A percentile compares a stretch with the other conserved stretches of the same genome.
Evolutionary conservation across 1,139 yeast species (phyloP).

Genomic region (Hansenula sp.): DNA sequence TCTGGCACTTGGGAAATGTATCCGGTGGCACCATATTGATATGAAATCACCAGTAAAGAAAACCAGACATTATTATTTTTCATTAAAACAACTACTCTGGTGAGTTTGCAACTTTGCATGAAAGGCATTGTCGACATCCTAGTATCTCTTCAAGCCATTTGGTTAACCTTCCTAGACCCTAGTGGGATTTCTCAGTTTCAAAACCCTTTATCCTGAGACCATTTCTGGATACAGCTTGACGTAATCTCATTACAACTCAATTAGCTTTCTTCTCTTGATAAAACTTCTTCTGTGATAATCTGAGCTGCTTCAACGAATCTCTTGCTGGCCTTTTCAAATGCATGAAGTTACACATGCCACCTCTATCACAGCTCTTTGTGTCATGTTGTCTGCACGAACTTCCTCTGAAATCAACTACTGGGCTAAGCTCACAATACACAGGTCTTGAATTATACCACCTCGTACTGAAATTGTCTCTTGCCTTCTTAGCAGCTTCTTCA

Average conservation of each 20-base stretch:
- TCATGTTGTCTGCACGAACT: slow-evolving; percentile 77
- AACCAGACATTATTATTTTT: too few relatives aligned
- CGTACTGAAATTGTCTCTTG: slow-evolving; percentile 58
- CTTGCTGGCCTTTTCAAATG: slow-evolving; percentile 63
- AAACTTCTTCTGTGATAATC: slow-evolving; percentile 30
- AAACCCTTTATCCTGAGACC: too few relatives aligned
- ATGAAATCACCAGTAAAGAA: too few relatives aligned
- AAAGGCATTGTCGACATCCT: too few relatives aligned
- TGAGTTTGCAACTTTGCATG: too few relatives aligned
- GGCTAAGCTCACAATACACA: slow-evolving; percentile 75
- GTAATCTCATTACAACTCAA: neutral
- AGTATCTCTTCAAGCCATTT: too few relatives aligned
- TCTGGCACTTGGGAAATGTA: too few relatives aligned
- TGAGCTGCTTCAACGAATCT: slow-evolving; percentile 37
- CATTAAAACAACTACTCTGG: too few relatives aligned
- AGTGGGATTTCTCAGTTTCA: too few relatives aligned
- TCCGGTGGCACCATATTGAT: too few relatives aligned
- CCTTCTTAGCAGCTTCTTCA: slow-evolving; percentile 56
- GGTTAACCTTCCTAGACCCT: too few relatives aligned
- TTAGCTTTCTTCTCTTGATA: slow-evolving; percentile 3
- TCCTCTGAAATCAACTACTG: slow-evolving; percentile 67
- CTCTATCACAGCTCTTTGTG: slow-evolving; percentile 61
- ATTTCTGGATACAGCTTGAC: too few relatives aligned
- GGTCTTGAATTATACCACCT: slow-evolving; percentile 86
- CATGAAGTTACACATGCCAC: slow-evolving; percentile 83